Evolutionary conservation across 257 asterid species (phyloP), one percentile per base, ranked within the genome.

Genomic region (Solanum bukasovii): DNA sequence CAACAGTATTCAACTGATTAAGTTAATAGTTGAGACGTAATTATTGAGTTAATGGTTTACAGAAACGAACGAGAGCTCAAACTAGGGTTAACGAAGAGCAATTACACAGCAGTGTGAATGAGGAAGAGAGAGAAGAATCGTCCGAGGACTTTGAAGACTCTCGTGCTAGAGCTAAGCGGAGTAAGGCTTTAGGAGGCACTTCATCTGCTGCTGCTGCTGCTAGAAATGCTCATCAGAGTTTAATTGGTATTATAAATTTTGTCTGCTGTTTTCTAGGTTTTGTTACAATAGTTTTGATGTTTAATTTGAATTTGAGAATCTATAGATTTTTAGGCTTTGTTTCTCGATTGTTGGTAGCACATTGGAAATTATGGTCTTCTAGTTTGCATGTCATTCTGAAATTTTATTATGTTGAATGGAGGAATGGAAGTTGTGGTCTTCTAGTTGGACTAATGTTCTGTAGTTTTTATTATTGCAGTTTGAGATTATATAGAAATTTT

Each of bases 1-100:
- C 23, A 67, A 5, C 34, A 7, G 35, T 21, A 27, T 42, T 20
- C 14, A 56, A 73, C 74, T 84, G 27, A 38, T 82, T 31, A 16
- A 27, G 7, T 75, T 59, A 23, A 42, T 31, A 86, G 37, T 38
- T 42, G 67, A 87, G 86, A 89, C 92, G 88, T 90, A 88, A 87
- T 86, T 88, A 73, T 81, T 67, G n/a, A 67, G 31, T 74, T 70
- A 13, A 33, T 56, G 8, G 93, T 90, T 94, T 82, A 20, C 85
- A 96, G 99, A 96, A 93, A 91, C 93, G 99, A 92, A 25, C 91
- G 90, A 94, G 97, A 96, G 95, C 88, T 93, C 94, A 86, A 92
- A 93, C 91, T 84, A 93, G 87, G 91, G 78, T 89, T 13, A 89
- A 88, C 75, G 95, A 91, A 67, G 88, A 89, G 25, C 89, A 27